phyloP scores from a whole-genome alignment of 2,329 filamentous ascomycete species.

The Hymenoscyphus albidus region DNA sequence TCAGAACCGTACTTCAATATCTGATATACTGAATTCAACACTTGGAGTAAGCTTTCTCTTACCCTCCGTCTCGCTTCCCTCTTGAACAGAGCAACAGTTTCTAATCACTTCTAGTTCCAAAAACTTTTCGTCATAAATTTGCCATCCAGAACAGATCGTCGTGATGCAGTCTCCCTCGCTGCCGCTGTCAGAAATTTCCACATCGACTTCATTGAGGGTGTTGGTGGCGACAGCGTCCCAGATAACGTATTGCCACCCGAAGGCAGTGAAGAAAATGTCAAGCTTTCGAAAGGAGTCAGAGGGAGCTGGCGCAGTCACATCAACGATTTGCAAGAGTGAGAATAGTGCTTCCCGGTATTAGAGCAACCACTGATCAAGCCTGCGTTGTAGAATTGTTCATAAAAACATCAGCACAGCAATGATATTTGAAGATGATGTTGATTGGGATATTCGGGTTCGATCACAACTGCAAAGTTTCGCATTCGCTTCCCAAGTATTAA shows the following conservation, averaged over 20 bases:
- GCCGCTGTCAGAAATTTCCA: constrained; percentile 18
- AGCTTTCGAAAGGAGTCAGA: constrained; percentile 18
- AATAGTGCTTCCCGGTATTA: constrained; percentile 40
- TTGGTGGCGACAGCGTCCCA: constrained; percentile 16
- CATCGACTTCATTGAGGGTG: constrained; percentile 21
- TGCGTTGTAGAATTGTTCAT: constrained; percentile 20
- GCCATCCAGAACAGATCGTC: constrained; percentile 22
- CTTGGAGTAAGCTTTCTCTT: constrained; percentile 7
- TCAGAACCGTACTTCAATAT: background rate
- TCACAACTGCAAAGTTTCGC: constrained; percentile 18
- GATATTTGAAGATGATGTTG: constrained; percentile 44
- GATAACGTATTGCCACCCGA: constrained; percentile 19
- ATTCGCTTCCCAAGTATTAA: constrained; percentile 14
- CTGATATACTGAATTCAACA: constrained; percentile 8
- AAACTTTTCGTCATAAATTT: constrained; percentile 24
- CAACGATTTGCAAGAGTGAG: constrained; percentile 18
- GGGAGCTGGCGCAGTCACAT: constrained; percentile 25
- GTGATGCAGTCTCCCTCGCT: constrained; percentile 21
- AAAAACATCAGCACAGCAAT: constrained; percentile 37
- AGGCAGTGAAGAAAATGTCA: constrained; percentile 16
- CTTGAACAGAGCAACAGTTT: background rate
- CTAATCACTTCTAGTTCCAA: constrained; percentile 19
- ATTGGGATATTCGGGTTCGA: constrained; percentile 40
- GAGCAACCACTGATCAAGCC: constrained; percentile 39
- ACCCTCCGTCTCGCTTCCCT: background rate